Base-by-base conservation (phyloP, 2,329 filamentous ascomycete genomes). In the Diaporthe sp. region DNA sequence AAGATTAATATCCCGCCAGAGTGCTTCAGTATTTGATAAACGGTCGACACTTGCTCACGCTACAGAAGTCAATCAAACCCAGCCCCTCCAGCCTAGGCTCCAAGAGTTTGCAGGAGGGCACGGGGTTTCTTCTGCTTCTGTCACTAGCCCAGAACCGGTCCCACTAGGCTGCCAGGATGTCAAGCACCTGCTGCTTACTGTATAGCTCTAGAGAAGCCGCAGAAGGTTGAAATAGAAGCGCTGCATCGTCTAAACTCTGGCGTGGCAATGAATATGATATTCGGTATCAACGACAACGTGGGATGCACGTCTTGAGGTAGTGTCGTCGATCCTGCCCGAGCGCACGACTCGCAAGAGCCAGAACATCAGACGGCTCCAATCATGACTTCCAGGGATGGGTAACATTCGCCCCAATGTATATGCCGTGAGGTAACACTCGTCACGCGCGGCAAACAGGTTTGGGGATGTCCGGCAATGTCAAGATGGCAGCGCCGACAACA, bases 321-420 rank as follows among this genome's bases (percentile, higher is more conserved):
- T 17, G 15, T 34, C n/a, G 65, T 68, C 46, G 46, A 68, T 68
- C 46, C 19, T 17, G 62, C 44, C 65, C 46, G 65, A 68, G 65
- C 65, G 65, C 34, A 53, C 65, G 22, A 34, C 31, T n/a, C 15
- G 37, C 17, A 44, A 17, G 19, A 19, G 39, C 25, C 25, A 31
- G 9, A 46, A 65, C 60, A 46, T 7, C 60, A 62, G 39, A 62
- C 37, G 39, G 8, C 19, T 25, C 39, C 60, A 62, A 62, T 62
- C 39, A 62, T 39, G 62, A 31, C 46, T 17, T 51, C 22, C 22
- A 37, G 46, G 19, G 10, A 8, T 19, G 44, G 46, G 62, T 68
- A 39, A n/a, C 62, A 68, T 51, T 51, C 13, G 42, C 28, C 6
- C 31, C 22, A 51, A 53, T 19, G 28, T 25, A 39, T 12, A 53